phyloP scores from a whole-genome alignment of 2,329 filamentous ascomycete genomes.

The Akanthomyces dipterigenus region DNA sequence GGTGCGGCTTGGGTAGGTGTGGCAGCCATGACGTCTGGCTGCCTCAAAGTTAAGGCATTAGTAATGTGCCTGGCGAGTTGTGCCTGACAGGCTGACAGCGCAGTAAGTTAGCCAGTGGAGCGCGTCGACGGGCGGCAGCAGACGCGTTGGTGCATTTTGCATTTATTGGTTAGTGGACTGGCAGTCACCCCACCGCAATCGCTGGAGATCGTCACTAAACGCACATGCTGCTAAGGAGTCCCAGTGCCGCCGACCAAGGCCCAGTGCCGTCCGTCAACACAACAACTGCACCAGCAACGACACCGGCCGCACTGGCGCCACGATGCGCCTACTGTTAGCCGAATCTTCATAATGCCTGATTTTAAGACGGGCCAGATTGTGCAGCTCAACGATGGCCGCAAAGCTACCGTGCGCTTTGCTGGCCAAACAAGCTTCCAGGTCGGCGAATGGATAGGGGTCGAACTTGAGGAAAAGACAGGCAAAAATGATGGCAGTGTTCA shows the following conservation, averaged over 20 bases:
- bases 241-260: neutral
- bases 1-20: neutral
- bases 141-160: slow-evolving; percentile 1
- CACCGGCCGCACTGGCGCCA: slow-evolving; percentile 16
- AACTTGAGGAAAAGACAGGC: slow-evolving; percentile 72
- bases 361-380: slow-evolving; percentile 65
- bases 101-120: neutral
- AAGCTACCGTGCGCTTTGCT: slow-evolving; percentile 72
- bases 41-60: slow-evolving; percentile 3
- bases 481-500: slow-evolving; percentile 94
- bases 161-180: neutral
- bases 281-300: neutral
- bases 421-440: slow-evolving; percentile 73
- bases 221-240: neutral
- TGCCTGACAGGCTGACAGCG: neutral
- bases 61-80: neutral
- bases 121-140: neutral
- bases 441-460: slow-evolving; percentile 85
- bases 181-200: neutral
- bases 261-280: slow-evolving; percentile 3
- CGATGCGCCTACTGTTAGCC: slow-evolving; percentile 25
- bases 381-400: slow-evolving; percentile 70
- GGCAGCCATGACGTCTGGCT: neutral
- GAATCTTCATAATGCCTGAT: slow-evolving; percentile 44
- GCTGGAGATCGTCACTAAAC: neutral